Conservation (phyloP, 148 eudicot species). For the Gaultheria prostrata region DNA sequence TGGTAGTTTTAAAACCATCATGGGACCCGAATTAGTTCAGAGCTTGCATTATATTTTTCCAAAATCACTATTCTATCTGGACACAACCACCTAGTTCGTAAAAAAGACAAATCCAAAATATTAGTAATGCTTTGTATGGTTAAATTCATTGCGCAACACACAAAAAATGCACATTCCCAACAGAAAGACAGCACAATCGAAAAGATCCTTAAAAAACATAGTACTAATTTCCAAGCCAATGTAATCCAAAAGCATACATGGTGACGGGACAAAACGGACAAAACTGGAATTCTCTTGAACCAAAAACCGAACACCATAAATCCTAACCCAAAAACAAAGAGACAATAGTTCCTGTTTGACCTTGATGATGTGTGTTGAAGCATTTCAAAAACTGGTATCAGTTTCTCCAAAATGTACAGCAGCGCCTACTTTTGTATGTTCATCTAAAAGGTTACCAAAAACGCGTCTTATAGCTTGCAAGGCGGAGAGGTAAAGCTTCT, state of each 20-base stretch:
- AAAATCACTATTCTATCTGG: not conserved
- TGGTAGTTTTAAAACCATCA: not conserved
- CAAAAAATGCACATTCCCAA: not conserved
- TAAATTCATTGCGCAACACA: not conserved
- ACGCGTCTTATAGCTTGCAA: not conserved
- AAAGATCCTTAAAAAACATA: not conserved
- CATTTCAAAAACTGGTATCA: not conserved
- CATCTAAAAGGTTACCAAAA: not conserved
- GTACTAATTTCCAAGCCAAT: not conserved
- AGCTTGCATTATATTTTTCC: not conserved
- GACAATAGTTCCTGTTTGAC: not conserved
- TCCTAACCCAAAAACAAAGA: not conserved
- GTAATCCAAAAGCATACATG: not conserved
- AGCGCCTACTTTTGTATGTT: not conserved
- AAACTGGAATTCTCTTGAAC: not conserved
- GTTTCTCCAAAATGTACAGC: constrained; percentile 4
- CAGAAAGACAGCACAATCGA: not conserved
- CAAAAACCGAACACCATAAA: not conserved
- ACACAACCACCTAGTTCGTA: not conserved
- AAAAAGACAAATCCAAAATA: too few species aligned
- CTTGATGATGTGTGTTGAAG: not conserved
- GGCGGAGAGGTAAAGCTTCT: constrained; percentile 5
- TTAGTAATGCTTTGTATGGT: not conserved
- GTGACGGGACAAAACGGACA: not conserved
- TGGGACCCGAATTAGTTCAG: not conserved